Evolutionary conservation across 192 early-diverging fungal genomes (phyloP).

Genomic region (Rhizophlyctis rosea): DNA sequence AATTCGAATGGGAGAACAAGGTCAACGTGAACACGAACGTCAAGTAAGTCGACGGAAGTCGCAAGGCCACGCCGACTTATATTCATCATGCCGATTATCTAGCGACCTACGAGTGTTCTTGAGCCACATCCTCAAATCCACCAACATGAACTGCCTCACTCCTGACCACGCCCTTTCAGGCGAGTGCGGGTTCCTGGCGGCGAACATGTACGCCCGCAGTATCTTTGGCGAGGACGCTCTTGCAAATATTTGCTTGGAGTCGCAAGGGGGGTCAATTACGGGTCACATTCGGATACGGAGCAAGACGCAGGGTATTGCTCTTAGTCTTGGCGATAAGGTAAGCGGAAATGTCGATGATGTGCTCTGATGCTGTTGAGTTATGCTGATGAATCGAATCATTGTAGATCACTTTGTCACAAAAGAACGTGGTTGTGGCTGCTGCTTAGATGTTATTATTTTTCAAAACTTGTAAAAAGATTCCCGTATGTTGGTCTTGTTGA

Average conservation of each 20-base stretch:
- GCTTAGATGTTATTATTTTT: too few species aligned
- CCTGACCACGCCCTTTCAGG: slow-evolving; percentile 87
- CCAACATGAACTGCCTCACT: slow-evolving; percentile 98
- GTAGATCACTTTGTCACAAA: too few species aligned
- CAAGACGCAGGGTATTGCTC: slow-evolving; percentile 98
- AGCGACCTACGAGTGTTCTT: slow-evolving; percentile 86
- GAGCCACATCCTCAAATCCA: slow-evolving; percentile 89
- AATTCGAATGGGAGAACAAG: slow-evolving; percentile 99
- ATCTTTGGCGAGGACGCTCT: slow-evolving; percentile 99
- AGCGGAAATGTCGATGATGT: too few species aligned
- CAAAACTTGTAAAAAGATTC: too few species aligned
- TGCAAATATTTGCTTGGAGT: slow-evolving; percentile 94
- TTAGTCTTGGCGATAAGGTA: slow-evolving; percentile 76
- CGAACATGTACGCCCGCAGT: slow-evolving; percentile 93
- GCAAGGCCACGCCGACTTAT: background rate
- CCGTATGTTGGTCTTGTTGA: too few species aligned
- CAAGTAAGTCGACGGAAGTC: slow-evolving; percentile 41
- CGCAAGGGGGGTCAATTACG: slow-evolving; percentile 66
- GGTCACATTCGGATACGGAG: slow-evolving; percentile 97
- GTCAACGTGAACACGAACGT: slow-evolving; percentile 95
- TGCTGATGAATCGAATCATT: too few species aligned
- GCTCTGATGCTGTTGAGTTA: too few species aligned
- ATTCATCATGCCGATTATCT: background rate
- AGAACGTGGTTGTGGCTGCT: too few species aligned
- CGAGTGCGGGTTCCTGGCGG: slow-evolving; percentile 96